phyloP scores from a whole-genome alignment of 2,329 filamentous ascomycete species.

The Plenodomus tracheiphilus region DNA sequence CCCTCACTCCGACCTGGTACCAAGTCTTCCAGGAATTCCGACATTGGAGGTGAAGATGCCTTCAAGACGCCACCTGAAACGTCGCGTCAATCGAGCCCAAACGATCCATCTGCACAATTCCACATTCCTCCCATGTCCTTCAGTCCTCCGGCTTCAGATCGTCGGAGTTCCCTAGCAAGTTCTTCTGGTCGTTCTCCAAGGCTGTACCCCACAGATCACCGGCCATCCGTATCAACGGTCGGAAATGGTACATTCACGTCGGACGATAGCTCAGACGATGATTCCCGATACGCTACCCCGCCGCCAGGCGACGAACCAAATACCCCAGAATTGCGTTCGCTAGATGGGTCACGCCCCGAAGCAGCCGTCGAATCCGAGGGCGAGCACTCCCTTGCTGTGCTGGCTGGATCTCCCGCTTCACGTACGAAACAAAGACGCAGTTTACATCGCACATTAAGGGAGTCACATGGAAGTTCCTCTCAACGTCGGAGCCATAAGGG shows the following conservation, averaged over 20 bases:
- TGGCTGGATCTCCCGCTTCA: slow-evolving; percentile 53
- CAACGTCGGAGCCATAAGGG: slow-evolving; percentile 74
- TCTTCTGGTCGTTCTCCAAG: slow-evolving; percentile 41
- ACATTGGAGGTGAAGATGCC: slow-evolving; percentile 44
- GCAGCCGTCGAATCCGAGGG: slow-evolving; percentile 33
- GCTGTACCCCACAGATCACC: slow-evolving; percentile 35
- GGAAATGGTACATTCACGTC: slow-evolving; percentile 27
- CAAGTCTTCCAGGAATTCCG: slow-evolving; percentile 43
- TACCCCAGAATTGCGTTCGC: slow-evolving; percentile 27
- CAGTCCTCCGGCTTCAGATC: slow-evolving; percentile 35
- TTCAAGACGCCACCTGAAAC: slow-evolving; percentile 53
- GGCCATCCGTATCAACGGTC: slow-evolving; percentile 40
- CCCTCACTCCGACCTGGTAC: slow-evolving; percentile 37
- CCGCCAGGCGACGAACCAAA: slow-evolving; percentile 35
- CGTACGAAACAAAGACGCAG: slow-evolving; percentile 77
- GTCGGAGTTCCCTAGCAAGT: slow-evolving; percentile 37
- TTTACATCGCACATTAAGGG: slow-evolving; percentile 85
- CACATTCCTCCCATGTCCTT: slow-evolving; percentile 39
- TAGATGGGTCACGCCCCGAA: slow-evolving; percentile 30
- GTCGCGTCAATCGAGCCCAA: slow-evolving; percentile 42
- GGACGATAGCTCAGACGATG: slow-evolving; percentile 33
- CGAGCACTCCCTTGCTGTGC: slow-evolving; percentile 28
- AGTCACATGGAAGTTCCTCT: slow-evolving; percentile 68
- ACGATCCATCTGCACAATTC: slow-evolving; percentile 32
- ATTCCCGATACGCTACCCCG: slow-evolving; percentile 37